Evolutionary conservation across 768 basidiomycete species (phyloP).

Genomic region (Neoboletus subvelutipes): DNA sequence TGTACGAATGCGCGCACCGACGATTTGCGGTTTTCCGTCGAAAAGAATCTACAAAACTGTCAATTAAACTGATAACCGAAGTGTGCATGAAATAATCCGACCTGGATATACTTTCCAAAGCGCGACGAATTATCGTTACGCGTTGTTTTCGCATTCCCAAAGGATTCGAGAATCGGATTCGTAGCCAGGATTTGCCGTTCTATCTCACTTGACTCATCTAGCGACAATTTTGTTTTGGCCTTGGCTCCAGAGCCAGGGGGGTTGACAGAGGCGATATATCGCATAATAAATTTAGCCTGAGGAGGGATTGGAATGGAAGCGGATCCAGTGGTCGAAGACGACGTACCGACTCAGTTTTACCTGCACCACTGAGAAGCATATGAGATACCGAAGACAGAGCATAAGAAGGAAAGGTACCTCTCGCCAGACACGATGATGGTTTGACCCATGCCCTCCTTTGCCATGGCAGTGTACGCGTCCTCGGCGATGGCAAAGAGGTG

Average conservation of each 20-base stretch:
- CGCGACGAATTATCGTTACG: slow-evolving; percentile 98
- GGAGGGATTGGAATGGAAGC: slow-evolving; percentile 5
- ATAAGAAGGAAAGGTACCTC: slow-evolving; percentile 53
- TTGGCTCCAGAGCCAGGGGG: slow-evolving; percentile 65
- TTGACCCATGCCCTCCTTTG: slow-evolving; percentile 89
- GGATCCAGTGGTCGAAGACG: neutral
- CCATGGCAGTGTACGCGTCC: slow-evolving; percentile 98
- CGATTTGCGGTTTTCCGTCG: slow-evolving; percentile 93
- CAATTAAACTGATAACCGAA: neutral
- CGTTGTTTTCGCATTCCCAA: slow-evolving; percentile 99
- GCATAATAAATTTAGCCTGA: slow-evolving; percentile 97
- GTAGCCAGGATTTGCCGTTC: slow-evolving; percentile 97
- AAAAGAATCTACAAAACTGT: slow-evolving; percentile 76
- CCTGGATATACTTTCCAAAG: slow-evolving; percentile 99
- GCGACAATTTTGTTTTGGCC: slow-evolving; percentile 64
- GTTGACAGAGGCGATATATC: slow-evolving; percentile 97
- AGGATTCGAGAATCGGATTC: slow-evolving; percentile 99
- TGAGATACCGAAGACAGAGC: slow-evolving; percentile 9
- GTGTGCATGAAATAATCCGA: slow-evolving; percentile 1
- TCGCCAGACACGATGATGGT: slow-evolving; percentile 99
- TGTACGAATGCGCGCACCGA: slow-evolving; percentile 97
- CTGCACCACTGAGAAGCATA: slow-evolving; percentile 76
- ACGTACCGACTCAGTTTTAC: slow-evolving; percentile 95
- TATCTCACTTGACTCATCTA: slow-evolving; percentile 90
- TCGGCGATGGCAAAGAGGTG: slow-evolving; percentile 99